These are phyloP conservation scores for Candida mattraensis DNA, from an alignment of 805 yeast genomes.

Conservation along the genomic window DNA sequence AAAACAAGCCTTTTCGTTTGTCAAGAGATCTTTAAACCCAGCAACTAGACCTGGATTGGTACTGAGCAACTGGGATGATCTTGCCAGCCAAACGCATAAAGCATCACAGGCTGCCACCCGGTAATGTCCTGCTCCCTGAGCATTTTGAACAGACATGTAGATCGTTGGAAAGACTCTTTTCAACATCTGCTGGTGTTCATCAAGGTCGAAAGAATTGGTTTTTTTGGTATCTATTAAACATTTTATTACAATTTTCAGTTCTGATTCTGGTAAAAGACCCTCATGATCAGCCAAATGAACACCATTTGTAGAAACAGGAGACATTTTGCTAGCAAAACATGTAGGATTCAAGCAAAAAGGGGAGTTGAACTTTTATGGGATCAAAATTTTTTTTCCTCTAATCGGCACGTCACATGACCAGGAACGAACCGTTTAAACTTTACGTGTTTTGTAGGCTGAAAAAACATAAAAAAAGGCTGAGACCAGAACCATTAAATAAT, in stretches of 20 bases:
- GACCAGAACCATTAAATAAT: too few relatives aligned
- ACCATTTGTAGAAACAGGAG: too few relatives aligned
- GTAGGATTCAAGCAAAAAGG: too few relatives aligned
- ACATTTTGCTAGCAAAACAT: too few relatives aligned
- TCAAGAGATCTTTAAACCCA: slow-evolving; percentile 9
- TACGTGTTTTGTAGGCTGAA: too few relatives aligned
- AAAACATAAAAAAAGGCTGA: too few relatives aligned
- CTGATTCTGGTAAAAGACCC: too few relatives aligned
- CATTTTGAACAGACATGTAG: slow-evolving; percentile 30
- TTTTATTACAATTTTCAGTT: slow-evolving; percentile 20
- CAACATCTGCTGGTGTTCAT: slow-evolving; percentile 6
- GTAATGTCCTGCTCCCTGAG: slow-evolving; percentile 37
- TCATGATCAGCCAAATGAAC: too few relatives aligned
- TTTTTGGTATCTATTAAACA: slow-evolving; percentile 19
- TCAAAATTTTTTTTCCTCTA: too few relatives aligned
- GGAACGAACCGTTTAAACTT: too few relatives aligned
- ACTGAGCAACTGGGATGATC: slow-evolving; percentile 45
- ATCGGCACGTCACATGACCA: too few relatives aligned
- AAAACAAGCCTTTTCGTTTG: slow-evolving; percentile 26
- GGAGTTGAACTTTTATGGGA: too few relatives aligned
- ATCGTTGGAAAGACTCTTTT: slow-evolving; percentile 29
- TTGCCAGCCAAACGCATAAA: slow-evolving; percentile 60
- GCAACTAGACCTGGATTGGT: neutral
- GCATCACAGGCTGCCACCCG: slow-evolving; percentile 56
- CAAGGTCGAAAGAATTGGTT: slow-evolving; percentile 1